Evolutionary conservation across 2,329 filamentous ascomycete species (phyloP).

Genomic region (Canariomyces notabilis): DNA sequence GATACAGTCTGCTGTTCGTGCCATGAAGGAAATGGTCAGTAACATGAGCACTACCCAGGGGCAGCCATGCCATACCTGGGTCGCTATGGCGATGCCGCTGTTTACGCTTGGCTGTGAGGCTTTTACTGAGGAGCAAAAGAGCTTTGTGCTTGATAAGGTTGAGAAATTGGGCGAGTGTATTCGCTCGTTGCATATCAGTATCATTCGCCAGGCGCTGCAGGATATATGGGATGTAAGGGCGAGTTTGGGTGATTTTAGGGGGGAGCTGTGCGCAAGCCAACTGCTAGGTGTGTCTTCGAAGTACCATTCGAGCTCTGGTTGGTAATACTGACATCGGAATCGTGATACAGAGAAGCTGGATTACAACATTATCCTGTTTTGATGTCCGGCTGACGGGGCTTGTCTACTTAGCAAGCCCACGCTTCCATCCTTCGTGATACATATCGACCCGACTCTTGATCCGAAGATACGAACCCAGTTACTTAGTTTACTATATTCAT

Average conservation of each 20-base stretch:
- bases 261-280: slow-evolving; percentile 14
- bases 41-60: slow-evolving; percentile 13
- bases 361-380: slow-evolving; percentile 19
- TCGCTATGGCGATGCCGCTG: slow-evolving; percentile 25
- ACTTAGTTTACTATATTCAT: no score
- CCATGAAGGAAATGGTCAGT: slow-evolving; percentile 16
- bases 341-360: slow-evolving; percentile 13
- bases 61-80: slow-evolving; percentile 15
- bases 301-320: no score
- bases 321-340: background rate
- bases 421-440: no score
- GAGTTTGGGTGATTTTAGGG: slow-evolving; percentile 9
- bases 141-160: slow-evolving; percentile 20
- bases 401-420: no score
- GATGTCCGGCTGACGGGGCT: no score
- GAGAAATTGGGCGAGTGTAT: slow-evolving; percentile 18
- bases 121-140: slow-evolving; percentile 15
- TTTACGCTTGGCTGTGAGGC: slow-evolving; percentile 25
- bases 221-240: slow-evolving; percentile 17
- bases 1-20: slow-evolving; percentile 9
- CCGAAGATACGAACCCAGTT: no score
- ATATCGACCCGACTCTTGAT: background rate
- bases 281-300: slow-evolving; percentile 19
- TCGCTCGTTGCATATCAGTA: slow-evolving; percentile 16
- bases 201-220: slow-evolving; percentile 15